Percentiles rank a stretch among this genome's conserved stretches.
Evolutionary conservation across 768 basidiomycete species (phyloP).

Genomic region (Hydnomerulius pinastri): DNA sequence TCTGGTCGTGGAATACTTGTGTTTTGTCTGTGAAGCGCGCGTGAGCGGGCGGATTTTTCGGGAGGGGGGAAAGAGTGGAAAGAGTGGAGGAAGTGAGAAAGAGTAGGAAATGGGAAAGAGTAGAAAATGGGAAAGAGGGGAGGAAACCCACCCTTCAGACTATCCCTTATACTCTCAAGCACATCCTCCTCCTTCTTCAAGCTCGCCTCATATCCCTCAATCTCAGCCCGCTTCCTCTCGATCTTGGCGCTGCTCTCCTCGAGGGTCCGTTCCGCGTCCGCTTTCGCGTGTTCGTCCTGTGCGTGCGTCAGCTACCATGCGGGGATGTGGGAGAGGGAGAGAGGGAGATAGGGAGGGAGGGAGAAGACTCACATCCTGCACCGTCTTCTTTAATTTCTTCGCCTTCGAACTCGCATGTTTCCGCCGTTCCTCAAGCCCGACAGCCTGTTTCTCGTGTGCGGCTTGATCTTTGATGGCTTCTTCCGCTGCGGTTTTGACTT

Average conservation of each 20-base stretch:
- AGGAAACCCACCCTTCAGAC: slow-evolving; percentile 70
- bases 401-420: slow-evolving; percentile 79
- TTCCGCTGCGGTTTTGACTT: slow-evolving; percentile 72
- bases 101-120: background rate
- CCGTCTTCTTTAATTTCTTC: slow-evolving; percentile 88
- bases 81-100: background rate
- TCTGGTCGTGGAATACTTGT: slow-evolving; percentile 89
- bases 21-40: slow-evolving; percentile 97
- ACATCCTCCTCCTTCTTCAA: slow-evolving; percentile 79
- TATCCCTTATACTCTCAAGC: slow-evolving; percentile 79
- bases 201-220: slow-evolving; percentile 67
- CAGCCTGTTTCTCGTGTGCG: slow-evolving; percentile 69
- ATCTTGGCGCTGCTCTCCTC: slow-evolving; percentile 72
- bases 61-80: no score
- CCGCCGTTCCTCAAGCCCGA: slow-evolving; percentile 79
- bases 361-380: slow-evolving; percentile 65
- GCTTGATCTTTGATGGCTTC: slow-evolving; percentile 79
- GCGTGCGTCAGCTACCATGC: no score
- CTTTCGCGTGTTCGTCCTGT: slow-evolving; percentile 64
- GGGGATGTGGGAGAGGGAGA: background rate
- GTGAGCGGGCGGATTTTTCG: no score
- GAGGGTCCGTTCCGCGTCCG: slow-evolving; percentile 65
- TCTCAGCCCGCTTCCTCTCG: slow-evolving; percentile 63
- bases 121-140: background rate
- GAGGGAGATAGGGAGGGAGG: background rate